Evolutionary conservation across 2,329 filamentous ascomycete genomes (phyloP), one percentile per base, ranked within the genome.

Genomic region (Nothomitra cinnamomea): DNA sequence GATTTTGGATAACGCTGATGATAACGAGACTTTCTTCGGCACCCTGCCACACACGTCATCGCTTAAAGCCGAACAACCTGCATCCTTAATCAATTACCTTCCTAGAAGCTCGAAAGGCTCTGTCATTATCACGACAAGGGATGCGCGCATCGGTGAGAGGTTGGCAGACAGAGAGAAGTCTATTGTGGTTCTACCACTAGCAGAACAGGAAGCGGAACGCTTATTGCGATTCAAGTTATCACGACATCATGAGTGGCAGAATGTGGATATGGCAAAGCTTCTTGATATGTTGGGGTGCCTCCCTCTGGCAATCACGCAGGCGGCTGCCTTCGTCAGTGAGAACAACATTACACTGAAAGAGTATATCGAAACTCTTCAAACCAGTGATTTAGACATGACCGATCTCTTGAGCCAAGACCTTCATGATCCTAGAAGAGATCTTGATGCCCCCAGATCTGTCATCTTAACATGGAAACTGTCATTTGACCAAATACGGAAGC

Each of bases 1-100:
- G 40, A 60, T 74, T 38, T 51, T 73, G 19, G 70, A 74, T 53
- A 73, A 72, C 50, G 68, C 66, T 8, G 69, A 73, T 53, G 67
- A 73, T 21, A 53, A 47, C 48, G 2, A 54, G 63, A 10, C 10
- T 10, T 45, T 45, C 41, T 45, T 45, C 3, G 21, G 40, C n/a
- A n/a, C n/a, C n/a, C n/a, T n/a, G n/a, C n/a, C n/a, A n/a, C n/a
- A n/a, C n/a, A n/a, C n/a, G n/a, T n/a, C n/a, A n/a, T n/a, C n/a
- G n/a, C n/a, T n/a, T n/a, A 68, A 45, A 22, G 8, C 41, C 12
- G 28, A 4, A 32, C 22, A 21, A 12, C 7, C 17, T 17, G 4
- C 66, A 0, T 60, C 13, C 22, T 17, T 1, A 53, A 71, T 2
- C 52, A 68, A 51, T 4, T 62, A 62, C 57, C 57, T 71, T 3